Base-by-base conservation (phyloP, 2,329 filamentous ascomycete species). In the Drechslera avenae region DNA sequence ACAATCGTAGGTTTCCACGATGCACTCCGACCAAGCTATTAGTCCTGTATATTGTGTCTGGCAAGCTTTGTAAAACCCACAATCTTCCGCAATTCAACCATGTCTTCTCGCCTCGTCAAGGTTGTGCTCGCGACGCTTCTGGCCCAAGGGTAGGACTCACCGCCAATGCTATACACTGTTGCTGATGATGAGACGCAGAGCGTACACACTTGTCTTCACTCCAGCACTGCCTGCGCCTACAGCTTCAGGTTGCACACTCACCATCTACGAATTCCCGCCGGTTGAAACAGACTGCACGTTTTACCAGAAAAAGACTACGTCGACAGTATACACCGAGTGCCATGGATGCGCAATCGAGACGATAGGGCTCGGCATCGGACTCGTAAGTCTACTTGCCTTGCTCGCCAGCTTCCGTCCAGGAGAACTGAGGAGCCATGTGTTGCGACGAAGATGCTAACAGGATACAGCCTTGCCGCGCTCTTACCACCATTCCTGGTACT, bases 291-390 rank as follows among this genome's bases (percentile, higher is more conserved):
- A 61, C 19, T 71, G 68, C 46, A 71, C 65, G 4, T 62, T 64
- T 8, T 57, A 59, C 35, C 43, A 52, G 13, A 52, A 49, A 7
- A 69, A 67, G 3, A 47, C 42, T 13, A 71, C 68, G 0, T 35
- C 35, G 7, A 71, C 67, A 4, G 46, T 43, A 2, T 67, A 64
- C n/a, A 66, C 57, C 2, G 57, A 71, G 10, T 72, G 69, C 17
- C 54, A 54, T 6, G 63, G 66, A 13, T 71, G 68, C 39, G 52
- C 33, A 3, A 18, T 71, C 19, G 9, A 42, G 9, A 68, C 59
- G 3, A 34, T 36, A 36, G 28, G 12, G 9, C 40, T 68, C 1
- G 68, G 69, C 1, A 34, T 61, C 5, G 69, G 67, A 13, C 49
- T 66, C 18, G 69, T 70, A 32, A 48, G 60, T 56, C 34, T 28